These are phyloP conservation scores for Malus hybrid DNA, from an alignment of 331 rosid genomes.

Conservation along the genomic window DNA sequence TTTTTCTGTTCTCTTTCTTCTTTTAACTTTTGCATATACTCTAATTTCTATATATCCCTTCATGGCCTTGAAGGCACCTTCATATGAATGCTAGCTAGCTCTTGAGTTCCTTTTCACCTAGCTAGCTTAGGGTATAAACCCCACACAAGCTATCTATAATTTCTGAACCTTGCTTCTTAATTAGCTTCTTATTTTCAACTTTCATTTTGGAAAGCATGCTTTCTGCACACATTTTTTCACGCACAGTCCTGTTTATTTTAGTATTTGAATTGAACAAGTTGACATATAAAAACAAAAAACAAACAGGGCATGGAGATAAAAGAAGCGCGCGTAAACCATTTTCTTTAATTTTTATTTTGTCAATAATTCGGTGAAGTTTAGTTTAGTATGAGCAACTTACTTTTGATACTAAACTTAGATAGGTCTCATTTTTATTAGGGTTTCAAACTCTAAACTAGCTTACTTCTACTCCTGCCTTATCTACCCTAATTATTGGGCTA, in stretches of 20 bases:
- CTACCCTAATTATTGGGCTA: neutral
- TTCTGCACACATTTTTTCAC: too few relatives aligned
- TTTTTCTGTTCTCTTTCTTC: neutral
- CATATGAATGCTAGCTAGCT: neutral
- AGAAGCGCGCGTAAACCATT: neutral
- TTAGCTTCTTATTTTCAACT: neutral
- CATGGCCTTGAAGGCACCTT: neutral
- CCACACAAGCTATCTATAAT: neutral
- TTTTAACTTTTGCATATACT: neutral
- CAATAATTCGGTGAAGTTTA: neutral
- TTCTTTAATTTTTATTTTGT: too few relatives aligned
- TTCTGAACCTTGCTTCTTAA: neutral
- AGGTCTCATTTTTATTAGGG: too few relatives aligned
- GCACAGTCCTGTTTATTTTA: neutral
- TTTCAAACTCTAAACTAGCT: too few relatives aligned
- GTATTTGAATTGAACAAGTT: neutral
- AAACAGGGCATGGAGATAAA: neutral
- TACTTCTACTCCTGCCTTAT: too few relatives aligned
- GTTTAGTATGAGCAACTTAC: neutral
- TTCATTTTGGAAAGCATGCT: neutral
- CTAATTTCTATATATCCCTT: neutral
- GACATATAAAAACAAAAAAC: too few relatives aligned
- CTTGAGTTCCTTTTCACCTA: neutral
- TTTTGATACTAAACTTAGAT: neutral
- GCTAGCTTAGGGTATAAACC: neutral